These are phyloP conservation scores for Eimeria zaria DNA, from an alignment of 169 alveolate species.

Conservation along the genomic window DNA sequence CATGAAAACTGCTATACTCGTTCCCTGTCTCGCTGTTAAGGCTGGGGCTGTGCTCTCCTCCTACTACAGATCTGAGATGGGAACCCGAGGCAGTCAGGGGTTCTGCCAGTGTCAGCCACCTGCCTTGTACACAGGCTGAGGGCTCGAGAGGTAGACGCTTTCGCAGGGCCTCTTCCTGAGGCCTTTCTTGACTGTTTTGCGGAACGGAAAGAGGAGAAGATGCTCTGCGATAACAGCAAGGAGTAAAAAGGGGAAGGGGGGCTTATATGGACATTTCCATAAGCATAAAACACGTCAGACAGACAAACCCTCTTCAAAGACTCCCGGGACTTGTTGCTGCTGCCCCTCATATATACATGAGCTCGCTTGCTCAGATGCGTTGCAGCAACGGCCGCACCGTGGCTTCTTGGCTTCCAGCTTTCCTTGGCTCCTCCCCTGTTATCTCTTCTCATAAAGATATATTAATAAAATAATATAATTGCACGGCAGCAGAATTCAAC, in stretches of 20 bases:
- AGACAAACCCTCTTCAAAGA: not conserved
- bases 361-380: conserved; percentile 40
- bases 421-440: not conserved
- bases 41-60: not conserved
- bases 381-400: conserved; percentile 59
- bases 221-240: not conserved
- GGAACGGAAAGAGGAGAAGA: not conserved
- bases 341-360: not conserved
- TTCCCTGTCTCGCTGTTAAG: not conserved
- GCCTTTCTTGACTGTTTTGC: not conserved
- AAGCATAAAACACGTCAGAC: not conserved
- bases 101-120: not conserved
- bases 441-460: not conserved
- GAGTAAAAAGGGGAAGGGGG: conserved; percentile 2
- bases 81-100: not conserved
- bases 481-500: not conserved
- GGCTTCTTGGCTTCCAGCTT: conserved; percentile 2
- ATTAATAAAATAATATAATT: not conserved
- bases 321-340: not conserved
- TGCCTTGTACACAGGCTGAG: conserved; percentile 10
- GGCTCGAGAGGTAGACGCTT: not conserved
- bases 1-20: not conserved
- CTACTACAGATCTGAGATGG: not conserved
- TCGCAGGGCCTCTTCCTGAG: not conserved
- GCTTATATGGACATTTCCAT: conserved; percentile 26